Evolutionary conservation across 1,284 basidiomycete species (phyloP), one percentile per base, ranked within the genome.

Genomic region (Malassezia sp.): DNA sequence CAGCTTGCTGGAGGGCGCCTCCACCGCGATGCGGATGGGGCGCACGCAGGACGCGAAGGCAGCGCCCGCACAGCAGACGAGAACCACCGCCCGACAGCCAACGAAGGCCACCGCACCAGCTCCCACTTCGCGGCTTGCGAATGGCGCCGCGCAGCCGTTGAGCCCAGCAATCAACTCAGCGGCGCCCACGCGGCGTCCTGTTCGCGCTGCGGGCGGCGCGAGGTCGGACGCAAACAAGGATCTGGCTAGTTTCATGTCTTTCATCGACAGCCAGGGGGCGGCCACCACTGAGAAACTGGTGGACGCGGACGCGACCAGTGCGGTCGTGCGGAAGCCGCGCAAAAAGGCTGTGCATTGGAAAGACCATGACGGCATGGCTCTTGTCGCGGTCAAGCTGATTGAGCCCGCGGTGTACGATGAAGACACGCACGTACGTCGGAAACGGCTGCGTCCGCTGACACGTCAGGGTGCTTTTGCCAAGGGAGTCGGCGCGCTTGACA

Each of bases 391-490:
- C 38, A 52, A 46, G 32, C 15, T 55, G 23, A 59, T 63, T 30
- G 58, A 63, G 46, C 52, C 49, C 2, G 60, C 58, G 18, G 48
- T 55, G 24, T 62, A 62, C 22, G 58, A 54, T 7, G 53, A 54
- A 32, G 46, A 54, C 4, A 14, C 36, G 12, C 37, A 35, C 18
- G 38, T 22, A 7, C 27, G 8, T 28, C 27, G n/a, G n/a, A n/a
- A n/a, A n/a, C n/a, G n/a, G n/a, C n/a, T n/a, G n/a, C n/a, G n/a
- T n/a, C n/a, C n/a, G n/a, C n/a, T n/a, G n/a, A n/a, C n/a, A n/a
- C n/a, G n/a, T n/a, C 31, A 23, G 2, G 40, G 40, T 2, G 36
- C 31, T 18, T 45, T 44, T 17, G 31, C 41, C 27, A 37, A 23
- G 21, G 50, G 52, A 3, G 26, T 44, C 9, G 50, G 31, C 10